Percentiles rank a stretch among this genome's conserved stretches.
These are phyloP conservation scores for Taphrina sp. DNA, from an alignment of 1,139 yeast genomes.

Conservation along the genomic window DNA sequence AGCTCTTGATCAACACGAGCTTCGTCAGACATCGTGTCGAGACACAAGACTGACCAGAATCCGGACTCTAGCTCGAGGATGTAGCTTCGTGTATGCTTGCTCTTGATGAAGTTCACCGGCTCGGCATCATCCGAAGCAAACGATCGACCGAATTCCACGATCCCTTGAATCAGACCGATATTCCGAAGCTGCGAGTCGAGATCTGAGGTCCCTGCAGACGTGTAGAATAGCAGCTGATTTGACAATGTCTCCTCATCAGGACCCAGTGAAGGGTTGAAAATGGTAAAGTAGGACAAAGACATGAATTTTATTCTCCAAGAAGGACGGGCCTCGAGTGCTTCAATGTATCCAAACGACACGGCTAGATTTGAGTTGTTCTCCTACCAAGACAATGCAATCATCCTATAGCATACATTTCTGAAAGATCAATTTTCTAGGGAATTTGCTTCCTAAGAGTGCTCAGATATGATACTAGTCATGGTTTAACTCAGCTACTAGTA, in stretches of 20 bases:
- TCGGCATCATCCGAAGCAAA: constrained; percentile 7
- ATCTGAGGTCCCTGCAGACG: constrained; percentile 37
- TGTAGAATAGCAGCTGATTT: constrained; percentile 39
- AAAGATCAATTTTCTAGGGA: no score
- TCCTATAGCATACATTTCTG: no score
- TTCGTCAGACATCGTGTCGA: constrained; percentile 21
- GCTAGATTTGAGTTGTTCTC: no score
- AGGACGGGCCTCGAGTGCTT: no score
- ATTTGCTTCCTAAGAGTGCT: no score
- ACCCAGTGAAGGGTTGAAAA: constrained; percentile 39
- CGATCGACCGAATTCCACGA: constrained; percentile 38
- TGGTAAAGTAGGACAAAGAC: constrained; percentile 39
- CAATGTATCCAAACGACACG: no score
- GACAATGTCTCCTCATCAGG: constrained; percentile 38
- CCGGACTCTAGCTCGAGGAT: constrained; percentile 37
- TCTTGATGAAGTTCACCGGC: constrained; percentile 37
- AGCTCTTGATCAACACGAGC: background rate
- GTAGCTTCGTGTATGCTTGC: constrained; percentile 37
- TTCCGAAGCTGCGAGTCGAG: constrained; percentile 38
- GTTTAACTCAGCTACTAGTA: no score
- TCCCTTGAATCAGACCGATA: constrained; percentile 39
- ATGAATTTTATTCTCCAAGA: no score
- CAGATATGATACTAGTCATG: no score
- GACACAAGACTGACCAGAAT: constrained; percentile 38
- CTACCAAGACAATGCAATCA: no score